Conservation (phyloP, 2,329 filamentous ascomycete genomes). For the Septoria linicola region DNA sequence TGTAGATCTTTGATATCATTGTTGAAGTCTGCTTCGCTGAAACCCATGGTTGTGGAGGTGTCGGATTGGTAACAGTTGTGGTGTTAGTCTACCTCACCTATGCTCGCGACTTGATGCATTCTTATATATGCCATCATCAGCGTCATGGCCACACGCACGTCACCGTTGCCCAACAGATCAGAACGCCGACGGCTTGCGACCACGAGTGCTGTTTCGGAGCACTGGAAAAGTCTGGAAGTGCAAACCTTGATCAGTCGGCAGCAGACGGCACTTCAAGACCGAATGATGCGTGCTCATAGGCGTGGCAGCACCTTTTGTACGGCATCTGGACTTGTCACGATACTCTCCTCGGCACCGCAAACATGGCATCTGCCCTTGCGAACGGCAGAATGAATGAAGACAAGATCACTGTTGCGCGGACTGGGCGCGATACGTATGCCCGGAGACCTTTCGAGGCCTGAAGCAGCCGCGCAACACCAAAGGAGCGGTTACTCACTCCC, state of each 20-base stretch:
- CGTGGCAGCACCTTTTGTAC: no score
- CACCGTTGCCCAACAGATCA: not conserved
- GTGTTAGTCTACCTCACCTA: not conserved
- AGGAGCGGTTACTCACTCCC: no score
- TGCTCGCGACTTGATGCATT: not conserved
- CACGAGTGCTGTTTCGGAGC: not conserved
- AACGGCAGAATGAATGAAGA: no score
- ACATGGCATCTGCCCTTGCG: no score
- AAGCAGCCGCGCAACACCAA: no score
- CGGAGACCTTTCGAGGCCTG: no score
- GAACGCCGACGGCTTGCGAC: conserved; percentile 1
- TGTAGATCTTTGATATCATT: conserved; percentile 55
- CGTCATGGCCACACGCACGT: conserved; percentile 1
- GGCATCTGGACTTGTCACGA: no score
- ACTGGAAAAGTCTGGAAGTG: not conserved
- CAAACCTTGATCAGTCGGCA: conserved; percentile 9
- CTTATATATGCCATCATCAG: no score
- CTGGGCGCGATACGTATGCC: no score
- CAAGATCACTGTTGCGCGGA: no score
- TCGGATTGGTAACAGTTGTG: not conserved
- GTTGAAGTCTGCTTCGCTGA: conserved; percentile 41
- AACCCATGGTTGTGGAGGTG: conserved; percentile 12
- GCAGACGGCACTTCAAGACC: not conserved
- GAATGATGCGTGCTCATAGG: not conserved
- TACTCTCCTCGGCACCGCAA: no score